These are phyloP conservation scores for Aspergillus floridensis DNA, from an alignment of 2,329 filamentous ascomycete genomes.

Conservation along the genomic window DNA sequence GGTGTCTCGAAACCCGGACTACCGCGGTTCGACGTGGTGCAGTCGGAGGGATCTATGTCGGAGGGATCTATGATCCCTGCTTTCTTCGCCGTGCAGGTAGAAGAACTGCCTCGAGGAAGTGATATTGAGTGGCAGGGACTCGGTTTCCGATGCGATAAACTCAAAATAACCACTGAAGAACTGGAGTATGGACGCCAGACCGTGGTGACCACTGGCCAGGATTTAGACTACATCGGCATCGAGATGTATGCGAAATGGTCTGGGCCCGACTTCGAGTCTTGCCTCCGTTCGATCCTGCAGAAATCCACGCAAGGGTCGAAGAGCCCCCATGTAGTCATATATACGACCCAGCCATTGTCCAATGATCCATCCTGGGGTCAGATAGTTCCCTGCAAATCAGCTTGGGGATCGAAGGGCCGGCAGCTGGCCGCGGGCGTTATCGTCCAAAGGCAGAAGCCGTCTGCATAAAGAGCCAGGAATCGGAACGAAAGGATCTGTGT, in stretches of 20 bases:
- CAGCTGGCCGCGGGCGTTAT: slow-evolving; percentile 37
- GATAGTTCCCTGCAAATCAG: slow-evolving; percentile 41
- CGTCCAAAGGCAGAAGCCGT: slow-evolving; percentile 24
- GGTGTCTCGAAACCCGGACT: slow-evolving; percentile 22
- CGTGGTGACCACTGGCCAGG: slow-evolving; percentile 23
- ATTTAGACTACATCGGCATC: slow-evolving; percentile 29
- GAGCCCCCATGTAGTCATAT: slow-evolving; percentile 33
- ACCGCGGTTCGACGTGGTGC: slow-evolving; percentile 28
- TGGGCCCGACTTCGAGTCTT: slow-evolving; percentile 19
- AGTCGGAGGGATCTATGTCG: slow-evolving; percentile 19
- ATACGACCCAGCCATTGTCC: slow-evolving; percentile 30
- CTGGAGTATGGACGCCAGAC: slow-evolving; percentile 17
- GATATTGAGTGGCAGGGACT: slow-evolving; percentile 81
- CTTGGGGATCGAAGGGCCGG: slow-evolving; percentile 39
- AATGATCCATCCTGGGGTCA: slow-evolving; percentile 31
- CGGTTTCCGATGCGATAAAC: slow-evolving; percentile 50
- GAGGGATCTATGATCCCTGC: slow-evolving; percentile 52
- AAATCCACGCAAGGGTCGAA: slow-evolving; percentile 10
- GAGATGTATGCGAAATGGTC: slow-evolving; percentile 27
- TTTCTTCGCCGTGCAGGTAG: slow-evolving; percentile 72
- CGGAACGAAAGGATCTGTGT: background rate
- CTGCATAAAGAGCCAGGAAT: background rate
- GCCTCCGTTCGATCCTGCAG: slow-evolving; percentile 26
- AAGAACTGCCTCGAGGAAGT: slow-evolving; percentile 69
- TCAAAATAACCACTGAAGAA: slow-evolving; percentile 21